These are phyloP conservation scores for Boeremia exigua DNA, from an alignment of 2,329 filamentous ascomycete genomes.

Conservation along the genomic window DNA sequence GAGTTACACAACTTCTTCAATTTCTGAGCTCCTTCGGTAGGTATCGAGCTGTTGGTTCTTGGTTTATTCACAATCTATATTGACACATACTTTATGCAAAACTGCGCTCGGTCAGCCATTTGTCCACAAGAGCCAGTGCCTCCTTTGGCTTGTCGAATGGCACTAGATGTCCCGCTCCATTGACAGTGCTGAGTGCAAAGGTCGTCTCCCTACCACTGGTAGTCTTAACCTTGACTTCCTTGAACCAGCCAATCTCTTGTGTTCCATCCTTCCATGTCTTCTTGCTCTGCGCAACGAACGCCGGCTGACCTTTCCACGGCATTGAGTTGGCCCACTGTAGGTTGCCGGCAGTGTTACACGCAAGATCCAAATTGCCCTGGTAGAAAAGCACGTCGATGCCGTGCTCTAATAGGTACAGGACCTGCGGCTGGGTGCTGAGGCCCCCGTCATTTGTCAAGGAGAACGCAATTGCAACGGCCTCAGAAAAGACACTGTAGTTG, in stretches of 20 bases:
- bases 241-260: constrained; percentile 43
- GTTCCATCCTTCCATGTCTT: constrained; percentile 31
- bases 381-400: constrained; percentile 50
- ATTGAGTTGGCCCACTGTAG: constrained; percentile 50
- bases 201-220: constrained; percentile 37
- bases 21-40: background rate
- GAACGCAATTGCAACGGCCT: constrained; percentile 37
- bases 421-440: constrained; percentile 43
- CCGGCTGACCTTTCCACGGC: constrained; percentile 54
- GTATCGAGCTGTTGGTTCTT: background rate
- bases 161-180: constrained; percentile 53
- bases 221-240: constrained; percentile 41
- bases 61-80: background rate
- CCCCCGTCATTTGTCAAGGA: constrained; percentile 34
- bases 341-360: constrained; percentile 52
- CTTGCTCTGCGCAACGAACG: constrained; percentile 47
- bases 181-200: constrained; percentile 46
- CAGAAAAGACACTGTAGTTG: constrained; percentile 39
- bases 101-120: constrained; percentile 40
- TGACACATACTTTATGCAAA: constrained; percentile 29
- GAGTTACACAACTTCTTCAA: constrained; percentile 11
- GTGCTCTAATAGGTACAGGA: constrained; percentile 44
- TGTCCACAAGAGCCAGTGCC: constrained; percentile 37
- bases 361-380: constrained; percentile 50
- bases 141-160: constrained; percentile 43